Base-by-base conservation (phyloP, 352 stramenopile species). In the Globisporangium yorkense region DNA sequence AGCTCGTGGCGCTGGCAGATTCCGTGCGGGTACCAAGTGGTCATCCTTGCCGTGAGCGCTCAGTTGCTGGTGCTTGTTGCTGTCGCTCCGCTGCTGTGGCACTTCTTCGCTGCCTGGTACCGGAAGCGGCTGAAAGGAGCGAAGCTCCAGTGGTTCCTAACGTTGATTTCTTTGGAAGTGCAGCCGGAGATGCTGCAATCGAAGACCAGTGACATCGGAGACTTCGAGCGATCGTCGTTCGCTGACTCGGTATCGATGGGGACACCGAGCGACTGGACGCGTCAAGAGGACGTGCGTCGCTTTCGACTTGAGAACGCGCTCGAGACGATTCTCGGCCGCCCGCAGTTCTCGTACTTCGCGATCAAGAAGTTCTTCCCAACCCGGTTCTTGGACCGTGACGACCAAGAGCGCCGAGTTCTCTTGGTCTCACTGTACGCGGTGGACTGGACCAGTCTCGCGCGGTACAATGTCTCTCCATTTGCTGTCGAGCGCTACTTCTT, bases 261-360 rank as follows among this genome's bases (percentile, higher is more conserved):
- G 12, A 43, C 37, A 18, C 13, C 37, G 2, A 43, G 24, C 12
- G 29, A 46, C 24, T 39, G 20, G 6, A 43, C 49, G 9, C 41
- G 53, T 2, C 51, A 47, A 21, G 29, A 67, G 54, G 63, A 62
- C 0, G 70, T 75, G 27, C 51, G 62, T 24, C 55, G 44, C 12
- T 75, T 75, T 48, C 70, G 70, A 0, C 59, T 75, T 2, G 70
- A 78, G 24, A 74, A 73, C 31, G 70, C 61, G 9, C 59, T 78
- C 24, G 68, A 78, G n/a, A 61, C 70, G 20, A 78, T 78, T 31
- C 52, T 78, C 5, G 65, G 61, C 0, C 56, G 65, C 16, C 70
- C 70, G 15, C 51, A 67, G 24, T 57, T 75, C 9, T 59, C 58
- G 1, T 78, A 70, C 51, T 75, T 69, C 21, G 70, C 67, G 7